Conservation (phyloP, 805 yeast species). For the Wickerhamomyces subpelliculosus region DNA sequence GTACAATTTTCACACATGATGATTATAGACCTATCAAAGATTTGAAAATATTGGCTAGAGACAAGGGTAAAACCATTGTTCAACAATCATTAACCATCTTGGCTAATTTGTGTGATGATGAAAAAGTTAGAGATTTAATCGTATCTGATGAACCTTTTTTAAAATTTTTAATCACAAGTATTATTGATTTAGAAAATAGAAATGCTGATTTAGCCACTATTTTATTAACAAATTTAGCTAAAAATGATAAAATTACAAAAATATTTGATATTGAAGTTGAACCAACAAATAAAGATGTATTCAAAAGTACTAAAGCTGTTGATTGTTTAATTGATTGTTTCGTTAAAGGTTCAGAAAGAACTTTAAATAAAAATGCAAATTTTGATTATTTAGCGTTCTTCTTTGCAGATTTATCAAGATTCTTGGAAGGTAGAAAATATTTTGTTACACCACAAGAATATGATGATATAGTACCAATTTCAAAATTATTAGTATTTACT, state of each 20-base stretch:
- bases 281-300: conserved; percentile 37
- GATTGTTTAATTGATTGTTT: conserved; percentile 86
- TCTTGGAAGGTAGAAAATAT: conserved; percentile 64
- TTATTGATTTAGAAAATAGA: conserved; percentile 48
- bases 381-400: conserved; percentile 82
- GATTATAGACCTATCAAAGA: conserved; percentile 67
- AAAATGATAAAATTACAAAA: conserved; percentile 55
- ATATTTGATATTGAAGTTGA: conserved; percentile 36
- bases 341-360: conserved; percentile 73
- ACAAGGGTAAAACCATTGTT: conserved; percentile 47
- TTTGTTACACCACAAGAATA: conserved; percentile 67
- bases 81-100: conserved; percentile 70
- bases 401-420: conserved; percentile 86
- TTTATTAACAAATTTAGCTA: conserved; percentile 78
- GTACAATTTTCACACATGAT: conserved; percentile 60
- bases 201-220: conserved; percentile 82
- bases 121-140: conserved; percentile 52
- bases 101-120: conserved; percentile 75
- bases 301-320: conserved; percentile 52
- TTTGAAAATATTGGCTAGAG: conserved; percentile 52
- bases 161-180: conserved; percentile 35
- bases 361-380: conserved; percentile 63
- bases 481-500: conserved; percentile 78
- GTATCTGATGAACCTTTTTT: conserved; percentile 57
- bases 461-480: conserved; percentile 70